Conservation (phyloP, 2,329 filamentous ascomycete species). For the Chrysosphaeria jannelii region DNA sequence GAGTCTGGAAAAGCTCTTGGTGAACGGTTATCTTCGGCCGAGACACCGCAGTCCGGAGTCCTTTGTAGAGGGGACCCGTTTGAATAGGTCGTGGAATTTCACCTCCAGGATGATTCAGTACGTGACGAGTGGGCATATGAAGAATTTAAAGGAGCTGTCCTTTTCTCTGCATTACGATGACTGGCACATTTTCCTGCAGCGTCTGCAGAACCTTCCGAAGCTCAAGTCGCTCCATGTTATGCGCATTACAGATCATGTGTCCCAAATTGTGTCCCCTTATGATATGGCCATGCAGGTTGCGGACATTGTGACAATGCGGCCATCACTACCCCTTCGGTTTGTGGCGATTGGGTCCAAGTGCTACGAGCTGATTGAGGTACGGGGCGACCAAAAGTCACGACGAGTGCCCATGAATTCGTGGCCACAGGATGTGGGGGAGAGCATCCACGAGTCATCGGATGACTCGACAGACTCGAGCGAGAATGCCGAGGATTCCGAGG, state of each 20-base stretch:
- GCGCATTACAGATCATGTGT: conserved; percentile 5
- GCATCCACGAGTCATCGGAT: neutral
- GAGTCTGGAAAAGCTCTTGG: conserved; percentile 41
- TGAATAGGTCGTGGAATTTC: conserved; percentile 42
- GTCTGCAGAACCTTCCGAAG: conserved; percentile 37
- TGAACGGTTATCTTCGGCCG: conserved; percentile 41
- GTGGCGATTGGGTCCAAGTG: conserved; percentile 50
- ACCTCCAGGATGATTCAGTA: conserved; percentile 38
- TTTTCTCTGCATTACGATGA: conserved; percentile 44
- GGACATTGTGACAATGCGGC: conserved; percentile 46
- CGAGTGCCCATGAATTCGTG: neutral
- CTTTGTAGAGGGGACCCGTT: conserved; percentile 9
- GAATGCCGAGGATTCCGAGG: neutral
- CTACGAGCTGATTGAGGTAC: conserved; percentile 47
- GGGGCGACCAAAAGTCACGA: conserved; percentile 9
- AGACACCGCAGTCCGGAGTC: too few relatives aligned
- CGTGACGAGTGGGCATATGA: conserved; percentile 50
- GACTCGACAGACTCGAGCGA: neutral
- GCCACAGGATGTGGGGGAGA: neutral
- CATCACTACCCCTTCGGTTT: conserved; percentile 50
- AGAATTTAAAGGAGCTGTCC: conserved; percentile 36
- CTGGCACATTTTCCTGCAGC: conserved; percentile 58
- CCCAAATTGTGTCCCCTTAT: conserved; percentile 15
- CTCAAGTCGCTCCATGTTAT: conserved; percentile 19
- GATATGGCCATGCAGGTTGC: conserved; percentile 51